phyloP scores from a whole-genome alignment of 352 stramenopile genomes.

The Pythium oligandrum region DNA sequence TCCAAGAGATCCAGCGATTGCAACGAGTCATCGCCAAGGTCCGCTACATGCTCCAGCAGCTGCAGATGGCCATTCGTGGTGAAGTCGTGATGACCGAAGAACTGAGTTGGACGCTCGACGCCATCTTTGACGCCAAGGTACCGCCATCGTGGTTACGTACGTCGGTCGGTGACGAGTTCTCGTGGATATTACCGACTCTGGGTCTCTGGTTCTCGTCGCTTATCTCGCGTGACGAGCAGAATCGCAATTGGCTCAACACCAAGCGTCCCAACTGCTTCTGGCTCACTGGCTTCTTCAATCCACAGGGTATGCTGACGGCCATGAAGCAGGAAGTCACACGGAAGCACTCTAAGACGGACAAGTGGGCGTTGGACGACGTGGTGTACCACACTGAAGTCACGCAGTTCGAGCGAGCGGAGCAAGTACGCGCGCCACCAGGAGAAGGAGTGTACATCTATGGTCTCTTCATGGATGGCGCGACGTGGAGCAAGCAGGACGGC shows the following conservation, averaged over 20 bases:
- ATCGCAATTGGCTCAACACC: conserved; percentile 94
- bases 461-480: conserved; percentile 95
- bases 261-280: conserved; percentile 94
- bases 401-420: conserved; percentile 90
- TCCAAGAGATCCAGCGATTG: conserved; percentile 97
- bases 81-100: conserved; percentile 98
- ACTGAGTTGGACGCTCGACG: conserved; percentile 92
- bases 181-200: conserved; percentile 94
- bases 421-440: conserved; percentile 78
- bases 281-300: conserved; percentile 98
- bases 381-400: conserved; percentile 97
- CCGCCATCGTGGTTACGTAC: conserved; percentile 95
- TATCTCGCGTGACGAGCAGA: conserved; percentile 94
- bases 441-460: conserved; percentile 98
- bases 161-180: conserved; percentile 96
- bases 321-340: conserved; percentile 99
- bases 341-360: conserved; percentile 95
- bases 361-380: conserved; percentile 97
- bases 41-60: conserved; percentile 91
- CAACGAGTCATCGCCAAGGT: conserved; percentile 96
- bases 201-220: conserved; percentile 97
- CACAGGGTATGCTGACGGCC: conserved; percentile 96
- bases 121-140: conserved; percentile 96
- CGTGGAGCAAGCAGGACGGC: conserved; percentile 92
- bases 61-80: conserved; percentile 97